A percentile compares a stretch with the other conserved stretches of the same genome.
phyloP scores from a whole-genome alignment of 768 basidiomycete species.

The Auriscalpium vulgare region DNA sequence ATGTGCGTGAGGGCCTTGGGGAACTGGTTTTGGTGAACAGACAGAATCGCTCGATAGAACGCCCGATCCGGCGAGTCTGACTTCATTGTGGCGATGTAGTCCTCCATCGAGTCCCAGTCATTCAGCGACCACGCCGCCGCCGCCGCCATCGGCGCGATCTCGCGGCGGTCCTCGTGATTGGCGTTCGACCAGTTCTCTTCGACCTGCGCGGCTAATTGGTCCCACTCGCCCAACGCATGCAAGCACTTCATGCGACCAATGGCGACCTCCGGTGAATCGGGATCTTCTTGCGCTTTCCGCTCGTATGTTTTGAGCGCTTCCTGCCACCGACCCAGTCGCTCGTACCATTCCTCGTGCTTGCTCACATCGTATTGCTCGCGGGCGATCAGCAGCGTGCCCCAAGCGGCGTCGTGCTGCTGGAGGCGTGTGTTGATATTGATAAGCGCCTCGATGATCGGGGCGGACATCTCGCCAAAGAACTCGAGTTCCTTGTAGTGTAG shows the following conservation, averaged over 20 bases:
- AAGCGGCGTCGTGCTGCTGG: slow-evolving; percentile 96
- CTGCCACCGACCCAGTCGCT: slow-evolving; percentile 92
- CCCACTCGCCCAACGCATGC: slow-evolving; percentile 98
- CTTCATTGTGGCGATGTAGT: slow-evolving; percentile 92
- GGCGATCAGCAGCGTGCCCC: slow-evolving; percentile 90
- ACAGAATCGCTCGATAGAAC: slow-evolving; percentile 93
- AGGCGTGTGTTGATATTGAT: slow-evolving; percentile 95
- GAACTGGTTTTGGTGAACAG: slow-evolving; percentile 95
- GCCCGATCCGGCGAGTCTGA: slow-evolving; percentile 87
- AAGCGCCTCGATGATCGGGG: slow-evolving; percentile 85
- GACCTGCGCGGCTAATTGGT: slow-evolving; percentile 76
- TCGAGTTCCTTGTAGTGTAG: slow-evolving; percentile 98
- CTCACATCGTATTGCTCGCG: slow-evolving; percentile 84
- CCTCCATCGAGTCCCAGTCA: slow-evolving; percentile 98
- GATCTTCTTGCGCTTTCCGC: slow-evolving; percentile 67
- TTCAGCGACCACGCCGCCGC: slow-evolving; percentile 95
- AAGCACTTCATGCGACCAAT: slow-evolving; percentile 93
- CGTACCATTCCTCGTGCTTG: slow-evolving; percentile 98
- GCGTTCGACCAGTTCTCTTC: slow-evolving; percentile 84
- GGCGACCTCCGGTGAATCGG: slow-evolving; percentile 65
- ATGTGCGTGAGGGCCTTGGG: slow-evolving; percentile 85
- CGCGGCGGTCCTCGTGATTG: slow-evolving; percentile 72
- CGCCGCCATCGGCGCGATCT: slow-evolving; percentile 94
- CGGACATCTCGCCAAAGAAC: slow-evolving; percentile 87
- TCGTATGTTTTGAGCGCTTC: slow-evolving; percentile 86